A percentile compares a stretch with the other conserved stretches of the same genome.
These are phyloP conservation scores for Nannizziopsis barbatae DNA, from an alignment of 2,329 filamentous ascomycete species.

Conservation along the genomic window DNA sequence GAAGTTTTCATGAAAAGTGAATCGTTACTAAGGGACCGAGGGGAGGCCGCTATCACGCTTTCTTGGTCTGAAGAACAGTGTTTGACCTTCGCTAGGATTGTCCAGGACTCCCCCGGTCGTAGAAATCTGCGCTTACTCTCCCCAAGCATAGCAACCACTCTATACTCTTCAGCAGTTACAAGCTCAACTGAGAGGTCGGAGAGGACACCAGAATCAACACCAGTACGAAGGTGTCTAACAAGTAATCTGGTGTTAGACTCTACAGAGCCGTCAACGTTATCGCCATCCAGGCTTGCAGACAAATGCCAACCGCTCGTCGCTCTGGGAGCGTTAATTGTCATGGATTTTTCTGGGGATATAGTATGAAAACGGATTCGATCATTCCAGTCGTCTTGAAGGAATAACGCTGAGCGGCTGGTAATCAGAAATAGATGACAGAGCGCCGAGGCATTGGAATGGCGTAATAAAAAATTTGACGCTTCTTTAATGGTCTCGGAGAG, in stretches of 20 bases:
- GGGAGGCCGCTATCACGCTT: background rate
- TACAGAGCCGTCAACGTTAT: constrained; percentile 15
- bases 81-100: constrained; percentile 19
- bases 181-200: constrained; percentile 21
- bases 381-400: constrained; percentile 17
- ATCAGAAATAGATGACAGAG: constrained; percentile 28
- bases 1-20: constrained; percentile 7
- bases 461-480: constrained; percentile 20
- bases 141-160: constrained; percentile 19
- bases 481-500: constrained; percentile 19
- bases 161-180: constrained; percentile 17
- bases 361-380: constrained; percentile 26
- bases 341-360: constrained; percentile 21
- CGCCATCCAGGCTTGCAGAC: constrained; percentile 16
- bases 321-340: constrained; percentile 16
- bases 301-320: constrained; percentile 24
- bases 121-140: constrained; percentile 17
- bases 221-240: constrained; percentile 23
- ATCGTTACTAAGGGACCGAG: background rate
- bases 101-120: constrained; percentile 27
- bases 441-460: constrained; percentile 17
- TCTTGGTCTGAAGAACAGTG: background rate
- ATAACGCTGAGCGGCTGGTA: constrained; percentile 18
- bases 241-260: constrained; percentile 18
- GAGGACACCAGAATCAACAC: constrained; percentile 21